phyloP scores from a whole-genome alignment of 202 grass and related monocot species.

The Alloteropsis angusta region DNA sequence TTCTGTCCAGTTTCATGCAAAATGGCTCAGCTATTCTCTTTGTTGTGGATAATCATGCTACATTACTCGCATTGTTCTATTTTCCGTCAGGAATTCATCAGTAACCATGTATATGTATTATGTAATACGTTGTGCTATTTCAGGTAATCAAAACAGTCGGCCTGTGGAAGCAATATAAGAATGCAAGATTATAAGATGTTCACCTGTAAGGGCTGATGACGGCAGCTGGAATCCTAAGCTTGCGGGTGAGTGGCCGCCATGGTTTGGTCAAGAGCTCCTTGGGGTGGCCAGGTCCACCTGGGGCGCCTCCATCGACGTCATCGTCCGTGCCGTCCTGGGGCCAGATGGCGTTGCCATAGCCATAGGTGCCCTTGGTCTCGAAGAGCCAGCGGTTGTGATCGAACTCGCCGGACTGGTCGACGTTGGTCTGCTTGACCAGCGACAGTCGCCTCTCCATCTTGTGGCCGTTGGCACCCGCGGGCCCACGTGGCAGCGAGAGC shows the following conservation, averaged over 20 bases:
- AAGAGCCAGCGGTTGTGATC: slow-evolving; percentile 96
- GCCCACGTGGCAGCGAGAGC: slow-evolving; percentile 41
- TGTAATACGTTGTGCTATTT: not conserved
- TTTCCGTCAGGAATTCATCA: not conserved
- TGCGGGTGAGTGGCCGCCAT: slow-evolving; percentile 92
- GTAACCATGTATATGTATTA: not conserved
- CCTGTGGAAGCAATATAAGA: not conserved
- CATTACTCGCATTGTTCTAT: not conserved
- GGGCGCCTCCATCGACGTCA: slow-evolving; percentile 23
- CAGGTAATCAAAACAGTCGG: not conserved
- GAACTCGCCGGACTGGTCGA: slow-evolving; percentile 49
- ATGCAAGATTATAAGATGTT: not conserved
- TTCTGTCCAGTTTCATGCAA: not conserved
- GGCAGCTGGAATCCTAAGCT: slow-evolving; percentile 72
- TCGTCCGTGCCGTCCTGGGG: slow-evolving; percentile 53
- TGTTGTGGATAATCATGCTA: not conserved
- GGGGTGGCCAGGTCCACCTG: slow-evolving; percentile 38
- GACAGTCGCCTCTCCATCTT: slow-evolving; percentile 67
- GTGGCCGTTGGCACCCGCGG: not conserved
- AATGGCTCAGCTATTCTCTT: not conserved
- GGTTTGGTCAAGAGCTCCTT: slow-evolving; percentile 78
- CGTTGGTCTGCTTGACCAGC: slow-evolving; percentile 40
- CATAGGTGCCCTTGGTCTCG: slow-evolving; percentile 97
- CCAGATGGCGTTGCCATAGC: slow-evolving; percentile 97
- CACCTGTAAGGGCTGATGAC: slow-evolving; percentile 93